Conservation (phyloP, 2,329 filamentous ascomycete species). For the Bretziella fagacearum region DNA sequence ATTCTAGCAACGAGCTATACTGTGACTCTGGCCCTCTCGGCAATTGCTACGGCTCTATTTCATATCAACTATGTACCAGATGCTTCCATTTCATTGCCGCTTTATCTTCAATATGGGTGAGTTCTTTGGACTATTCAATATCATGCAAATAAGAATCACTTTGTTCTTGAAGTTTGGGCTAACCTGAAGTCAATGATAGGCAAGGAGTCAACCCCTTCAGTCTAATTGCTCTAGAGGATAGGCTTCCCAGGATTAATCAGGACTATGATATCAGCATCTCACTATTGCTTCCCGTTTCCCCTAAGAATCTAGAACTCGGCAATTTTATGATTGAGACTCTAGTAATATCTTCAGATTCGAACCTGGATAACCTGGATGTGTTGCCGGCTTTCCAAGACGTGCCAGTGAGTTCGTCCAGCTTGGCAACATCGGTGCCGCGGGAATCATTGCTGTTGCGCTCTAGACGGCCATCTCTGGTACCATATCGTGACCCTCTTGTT, state of each 20-base stretch:
- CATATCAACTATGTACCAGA: constrained; percentile 41
- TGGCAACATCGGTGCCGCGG: background rate
- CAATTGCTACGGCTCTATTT: constrained; percentile 34
- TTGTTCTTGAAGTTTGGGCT: background rate
- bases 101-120: constrained; percentile 44
- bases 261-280: constrained; percentile 69
- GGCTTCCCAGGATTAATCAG: constrained; percentile 50
- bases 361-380: background rate
- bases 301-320: constrained; percentile 55
- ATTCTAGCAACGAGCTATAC: constrained; percentile 28
- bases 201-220: constrained; percentile 37
- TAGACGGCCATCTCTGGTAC: constrained; percentile 59
- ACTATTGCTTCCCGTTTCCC: constrained; percentile 62
- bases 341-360: background rate
- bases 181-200: constrained; percentile 20
- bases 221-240: constrained; percentile 27
- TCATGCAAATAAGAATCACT: background rate
- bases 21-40: constrained; percentile 29
- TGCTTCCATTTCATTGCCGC: constrained; percentile 33
- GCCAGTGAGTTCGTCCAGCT: background rate
- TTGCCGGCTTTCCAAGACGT: background rate
- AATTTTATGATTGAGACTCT: constrained; percentile 87
- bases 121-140: constrained; percentile 15
- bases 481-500: constrained; percentile 57
- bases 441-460: constrained; percentile 38